phyloP scores from a whole-genome alignment of 2,329 filamentous ascomycete genomes.

The Neofusicoccum sp. region DNA sequence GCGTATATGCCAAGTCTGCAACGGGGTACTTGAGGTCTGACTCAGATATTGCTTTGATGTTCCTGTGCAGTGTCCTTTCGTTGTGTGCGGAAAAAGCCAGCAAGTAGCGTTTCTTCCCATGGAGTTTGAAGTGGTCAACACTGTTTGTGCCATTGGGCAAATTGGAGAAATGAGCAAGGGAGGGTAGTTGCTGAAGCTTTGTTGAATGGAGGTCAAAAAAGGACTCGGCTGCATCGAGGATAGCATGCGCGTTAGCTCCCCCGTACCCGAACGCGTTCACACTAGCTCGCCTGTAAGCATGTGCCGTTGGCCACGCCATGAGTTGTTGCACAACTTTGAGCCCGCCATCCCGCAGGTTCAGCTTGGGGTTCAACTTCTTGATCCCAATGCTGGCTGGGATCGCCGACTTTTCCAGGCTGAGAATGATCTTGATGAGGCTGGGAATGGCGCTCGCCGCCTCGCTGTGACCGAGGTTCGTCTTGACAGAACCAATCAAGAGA shows the following conservation, averaged over 20 bases:
- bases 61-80: slow-evolving; percentile 10
- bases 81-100: slow-evolving; percentile 28
- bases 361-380: neutral
- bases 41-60: slow-evolving; percentile 8
- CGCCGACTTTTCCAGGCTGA: slow-evolving; percentile 29
- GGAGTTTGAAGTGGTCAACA: too few relatives aligned
- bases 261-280: slow-evolving; percentile 31
- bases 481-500: slow-evolving; percentile 22
- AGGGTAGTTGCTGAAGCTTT: neutral
- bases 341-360: neutral
- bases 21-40: slow-evolving; percentile 3
- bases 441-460: slow-evolving; percentile 33
- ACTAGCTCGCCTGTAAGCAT: slow-evolving; percentile 22
- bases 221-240: slow-evolving; percentile 25
- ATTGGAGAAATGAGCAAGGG: too few relatives aligned
- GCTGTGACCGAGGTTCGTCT: slow-evolving; percentile 36
- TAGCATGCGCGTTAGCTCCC: slow-evolving; percentile 31
- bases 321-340: neutral
- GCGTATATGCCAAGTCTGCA: slow-evolving; percentile 27
- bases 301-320: slow-evolving; percentile 24
- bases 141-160: too few relatives aligned
- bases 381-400: slow-evolving; percentile 25
- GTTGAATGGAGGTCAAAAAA: neutral
- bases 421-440: slow-evolving; percentile 32
- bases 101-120: neutral